phyloP scores from a whole-genome alignment of 306 rosid species.

The Fragaria iinumae region DNA sequence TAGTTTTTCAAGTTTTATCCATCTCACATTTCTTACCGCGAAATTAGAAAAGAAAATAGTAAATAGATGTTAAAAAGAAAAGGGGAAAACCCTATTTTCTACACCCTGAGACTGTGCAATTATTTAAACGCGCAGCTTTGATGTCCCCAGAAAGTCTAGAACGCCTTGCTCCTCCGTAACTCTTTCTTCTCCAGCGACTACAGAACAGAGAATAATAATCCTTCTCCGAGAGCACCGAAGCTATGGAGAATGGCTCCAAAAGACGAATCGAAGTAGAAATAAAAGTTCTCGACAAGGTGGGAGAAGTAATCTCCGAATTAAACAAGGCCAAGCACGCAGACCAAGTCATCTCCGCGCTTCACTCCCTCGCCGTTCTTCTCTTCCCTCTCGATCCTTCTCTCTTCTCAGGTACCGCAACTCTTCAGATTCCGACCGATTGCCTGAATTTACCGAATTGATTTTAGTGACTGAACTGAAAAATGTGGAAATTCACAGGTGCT shows the following conservation, averaged over 20 bases:
- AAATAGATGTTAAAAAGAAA: too few species aligned
- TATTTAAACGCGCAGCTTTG: too few species aligned
- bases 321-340: constrained; percentile 67
- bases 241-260: constrained; percentile 45
- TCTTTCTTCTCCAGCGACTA: background rate
- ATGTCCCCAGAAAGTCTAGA: background rate
- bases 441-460: background rate
- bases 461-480: constrained; percentile 6
- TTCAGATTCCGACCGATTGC: background rate
- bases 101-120: too few species aligned
- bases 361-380: constrained; percentile 63
- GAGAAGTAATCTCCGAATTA: constrained; percentile 56
- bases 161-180: background rate
- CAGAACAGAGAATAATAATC: background rate
- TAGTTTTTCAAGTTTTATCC: too few species aligned
- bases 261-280: constrained; percentile 46
- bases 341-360: constrained; percentile 70
- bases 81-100: too few species aligned
- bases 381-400: constrained; percentile 65
- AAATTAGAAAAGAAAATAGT: too few species aligned
- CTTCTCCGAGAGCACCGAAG: background rate
- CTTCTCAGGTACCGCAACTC: constrained; percentile 52
- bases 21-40: too few species aligned
- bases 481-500: constrained; percentile 46
- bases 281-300: constrained; percentile 44